Evolutionary conservation across 306 rosid species (phyloP), one percentile per base, ranked within the genome.

Genomic region (Medicago arabica): DNA sequence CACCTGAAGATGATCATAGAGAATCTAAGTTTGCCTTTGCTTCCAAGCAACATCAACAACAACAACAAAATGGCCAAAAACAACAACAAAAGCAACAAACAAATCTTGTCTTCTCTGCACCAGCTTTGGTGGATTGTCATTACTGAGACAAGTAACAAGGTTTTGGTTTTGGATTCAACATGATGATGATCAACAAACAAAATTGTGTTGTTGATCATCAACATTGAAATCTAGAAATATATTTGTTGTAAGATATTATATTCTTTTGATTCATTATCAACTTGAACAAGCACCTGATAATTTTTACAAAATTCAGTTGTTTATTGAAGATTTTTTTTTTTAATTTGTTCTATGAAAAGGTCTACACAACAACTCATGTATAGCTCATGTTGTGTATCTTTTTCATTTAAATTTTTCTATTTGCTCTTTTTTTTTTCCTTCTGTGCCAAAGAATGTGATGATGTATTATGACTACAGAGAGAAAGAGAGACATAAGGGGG

Each of bases 81-180:
- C 80, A 75, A 4, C 83, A 75, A 1, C 77, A 78, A 0, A 86
- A 81, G 4, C 81, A 75, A 36, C 83, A 83, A 72, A 68, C 86
- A 38, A 53, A 64, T 81, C 73, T 89, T 55, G 93, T 86, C 80
- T 92, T 92, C 79, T 69, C 90, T 0, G 71, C 96, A 17, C 86
- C 88, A 31, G 82, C 97, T 86, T 84, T 92, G 97, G 98, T 95
- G 87, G 97, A 95, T 88, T 95, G 98, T 82, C 98, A 92, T 77
- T 87, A 89, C 93, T 95, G 59, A 87, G 70, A 86, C 11, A 78
- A 58, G 63, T 65, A n/a, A 77, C 28, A 74, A 66, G 75, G 81
- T 53, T 78, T 71, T 73, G 41, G 43, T 77, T 77, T 61, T 63
- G 68, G 15, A 39, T 64, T 67, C 50, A 34, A 49, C 64, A 75